These are phyloP conservation scores for Termitomyces sp. DNA, from an alignment of 1,284 basidiomycete species.

Conservation along the genomic window DNA sequence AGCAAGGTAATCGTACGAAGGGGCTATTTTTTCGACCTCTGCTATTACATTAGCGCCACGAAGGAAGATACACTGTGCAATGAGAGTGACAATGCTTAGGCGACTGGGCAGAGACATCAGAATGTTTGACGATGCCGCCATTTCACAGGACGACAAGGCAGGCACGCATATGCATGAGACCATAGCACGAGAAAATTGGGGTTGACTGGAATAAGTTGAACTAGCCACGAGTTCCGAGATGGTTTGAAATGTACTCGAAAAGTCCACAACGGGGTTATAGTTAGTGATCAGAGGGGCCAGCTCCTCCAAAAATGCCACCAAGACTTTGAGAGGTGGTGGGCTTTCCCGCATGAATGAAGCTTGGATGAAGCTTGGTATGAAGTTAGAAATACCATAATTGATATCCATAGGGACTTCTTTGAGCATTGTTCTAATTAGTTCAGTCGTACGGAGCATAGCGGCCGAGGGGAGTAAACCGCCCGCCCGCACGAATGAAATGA, in stretches of 20 bases:
- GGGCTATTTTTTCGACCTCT: conserved; percentile 50
- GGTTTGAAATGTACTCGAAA: conserved; percentile 56
- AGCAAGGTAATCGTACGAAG: conserved; percentile 54
- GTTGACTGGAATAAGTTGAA: conserved; percentile 46
- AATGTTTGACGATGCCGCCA: conserved; percentile 47
- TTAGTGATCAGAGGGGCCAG: conserved; percentile 54
- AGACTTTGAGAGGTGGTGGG: conserved; percentile 41
- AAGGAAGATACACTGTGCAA: conserved; percentile 50
- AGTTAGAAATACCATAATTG: conserved; percentile 38
- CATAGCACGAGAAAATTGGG: conserved; percentile 47
- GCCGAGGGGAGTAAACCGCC: conserved; percentile 51
- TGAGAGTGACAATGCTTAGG: conserved; percentile 45
- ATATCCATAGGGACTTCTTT: conserved; percentile 42
- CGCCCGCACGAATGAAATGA: conserved; percentile 48
- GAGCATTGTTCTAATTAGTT: conserved; percentile 56
- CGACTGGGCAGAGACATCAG: conserved; percentile 48
- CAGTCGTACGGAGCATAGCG: conserved; percentile 48
- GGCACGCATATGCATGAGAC: conserved; percentile 55
- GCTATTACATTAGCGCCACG: conserved; percentile 50
- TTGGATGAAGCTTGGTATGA: conserved; percentile 47
- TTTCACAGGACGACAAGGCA: conserved; percentile 52
- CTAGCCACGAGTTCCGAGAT: conserved; percentile 45
- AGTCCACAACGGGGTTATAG: conserved; percentile 51
- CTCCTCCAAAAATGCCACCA: conserved; percentile 49
- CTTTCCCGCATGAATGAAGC: conserved; percentile 41